phyloP scores from a whole-genome alignment of 2,329 filamentous ascomycete species.

The Aspergillus cejpii region DNA sequence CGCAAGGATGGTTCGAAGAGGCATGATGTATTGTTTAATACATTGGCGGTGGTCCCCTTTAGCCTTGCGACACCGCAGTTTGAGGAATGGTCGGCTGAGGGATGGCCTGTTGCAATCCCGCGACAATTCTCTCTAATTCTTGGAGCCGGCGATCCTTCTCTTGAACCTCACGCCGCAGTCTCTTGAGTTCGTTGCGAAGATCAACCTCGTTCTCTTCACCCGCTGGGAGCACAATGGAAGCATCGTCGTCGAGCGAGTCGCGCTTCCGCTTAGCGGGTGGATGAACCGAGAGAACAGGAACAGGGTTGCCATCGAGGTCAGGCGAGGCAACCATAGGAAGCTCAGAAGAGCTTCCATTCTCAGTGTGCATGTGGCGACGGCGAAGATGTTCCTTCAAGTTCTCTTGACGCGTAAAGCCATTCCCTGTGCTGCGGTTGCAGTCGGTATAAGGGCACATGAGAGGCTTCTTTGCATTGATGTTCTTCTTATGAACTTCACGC shows the following conservation, averaged over 20 bases:
- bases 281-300: slow-evolving; percentile 24
- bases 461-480: slow-evolving; percentile 79
- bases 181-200: slow-evolving; percentile 59
- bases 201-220: slow-evolving; percentile 39
- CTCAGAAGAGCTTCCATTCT: slow-evolving; percentile 28
- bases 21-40: background rate
- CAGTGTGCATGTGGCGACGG: slow-evolving; percentile 65
- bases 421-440: slow-evolving; percentile 82
- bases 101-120: slow-evolving; percentile 33
- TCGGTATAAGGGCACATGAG: slow-evolving; percentile 78
- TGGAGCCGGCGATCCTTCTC: slow-evolving; percentile 45
- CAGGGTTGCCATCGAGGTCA: slow-evolving; percentile 28
- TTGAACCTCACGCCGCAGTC: slow-evolving; percentile 59
- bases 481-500: slow-evolving; percentile 86
- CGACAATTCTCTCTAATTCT: slow-evolving; percentile 37
- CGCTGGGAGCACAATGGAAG: slow-evolving; percentile 23
- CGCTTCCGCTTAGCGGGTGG: slow-evolving; percentile 32
- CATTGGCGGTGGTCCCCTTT: background rate
- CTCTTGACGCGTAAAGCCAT: slow-evolving; percentile 87
- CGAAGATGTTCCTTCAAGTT: slow-evolving; percentile 91
- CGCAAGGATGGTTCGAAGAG: slow-evolving; percentile 4
- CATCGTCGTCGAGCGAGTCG: slow-evolving; percentile 27
- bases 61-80: slow-evolving; percentile 17
- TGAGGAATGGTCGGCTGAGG: slow-evolving; percentile 34
- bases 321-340: slow-evolving; percentile 26